phyloP scores from a whole-genome alignment of 371 early-diverging fungal genomes.

The Smittium culicis region DNA sequence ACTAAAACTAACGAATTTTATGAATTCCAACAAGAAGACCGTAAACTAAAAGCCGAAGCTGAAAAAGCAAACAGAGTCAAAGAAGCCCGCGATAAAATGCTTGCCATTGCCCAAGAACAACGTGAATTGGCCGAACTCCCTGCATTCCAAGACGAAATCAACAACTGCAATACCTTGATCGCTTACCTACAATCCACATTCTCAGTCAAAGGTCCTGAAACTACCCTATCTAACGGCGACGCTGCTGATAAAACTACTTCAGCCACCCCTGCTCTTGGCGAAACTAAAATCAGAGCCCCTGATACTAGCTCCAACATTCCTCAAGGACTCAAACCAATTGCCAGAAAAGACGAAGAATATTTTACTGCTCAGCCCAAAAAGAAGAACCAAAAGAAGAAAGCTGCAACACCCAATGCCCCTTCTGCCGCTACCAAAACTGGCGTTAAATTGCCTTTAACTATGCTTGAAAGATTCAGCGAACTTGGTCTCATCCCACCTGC shows the following conservation, averaged over 20 bases:
- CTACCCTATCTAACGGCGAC: neutral
- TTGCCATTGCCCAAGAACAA: conserved; percentile 51
- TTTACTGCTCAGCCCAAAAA: conserved; percentile 52
- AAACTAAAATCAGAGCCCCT: conserved; percentile 29
- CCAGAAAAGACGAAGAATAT: conserved; percentile 57
- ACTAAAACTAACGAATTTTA: conserved; percentile 60
- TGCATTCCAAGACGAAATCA: conserved; percentile 75
- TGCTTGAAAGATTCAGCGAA: conserved; percentile 65
- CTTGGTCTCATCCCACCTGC: conserved; percentile 72
- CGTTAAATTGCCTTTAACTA: conserved; percentile 45
- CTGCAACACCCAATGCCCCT: conserved; percentile 6
- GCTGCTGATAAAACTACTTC: conserved; percentile 12
- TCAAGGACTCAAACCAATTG: conserved; percentile 47
- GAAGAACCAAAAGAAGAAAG: conserved; percentile 36
- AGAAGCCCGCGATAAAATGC: conserved; percentile 49
- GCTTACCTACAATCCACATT: conserved; percentile 43
- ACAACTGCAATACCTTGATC: conserved; percentile 60
- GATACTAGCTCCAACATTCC: conserved; percentile 35
- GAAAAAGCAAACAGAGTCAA: conserved; percentile 45
- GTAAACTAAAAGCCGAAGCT: conserved; percentile 48
- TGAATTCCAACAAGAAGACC: conserved; percentile 57
- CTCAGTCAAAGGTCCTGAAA: conserved; percentile 5
- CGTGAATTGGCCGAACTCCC: conserved; percentile 76
- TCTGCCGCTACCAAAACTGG: conserved; percentile 11
- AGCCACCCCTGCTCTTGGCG: conserved; percentile 15